Base-by-base conservation (phyloP, 306 rosid species). In the Carpinus viminea region DNA sequence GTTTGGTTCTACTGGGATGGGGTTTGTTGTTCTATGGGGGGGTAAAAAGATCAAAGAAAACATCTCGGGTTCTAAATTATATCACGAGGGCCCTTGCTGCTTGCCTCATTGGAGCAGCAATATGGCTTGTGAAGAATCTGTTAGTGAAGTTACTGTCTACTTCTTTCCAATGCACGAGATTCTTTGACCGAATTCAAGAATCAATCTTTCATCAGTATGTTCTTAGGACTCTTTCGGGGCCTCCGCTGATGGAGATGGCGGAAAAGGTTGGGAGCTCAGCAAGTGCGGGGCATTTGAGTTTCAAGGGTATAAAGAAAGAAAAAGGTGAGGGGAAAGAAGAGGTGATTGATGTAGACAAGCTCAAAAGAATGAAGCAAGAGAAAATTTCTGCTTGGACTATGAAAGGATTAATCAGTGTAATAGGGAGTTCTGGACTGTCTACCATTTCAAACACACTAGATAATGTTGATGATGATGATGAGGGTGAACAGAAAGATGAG, bases 371-470 rank as follows among this genome's bases (percentile, higher is more conserved):
- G 91, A 92, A 88, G 74, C 92, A 84, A 73, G 95, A 78, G 77
- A 92, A 82, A 38, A 83, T 94, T 83, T 94, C 97, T 54, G 92
- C 96, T 85, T 94, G 93, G 97, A 94, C 98, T 5, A 87, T 94
- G 93, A 92, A 81, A 83, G 93, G 91, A 20, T 84, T 94, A 75
- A 75, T 92, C 76, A 78, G 85, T 85, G 97, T 88, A 47, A 87
- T 94, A 24, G 81, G 85, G 41, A 81, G 81, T 70, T 88, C 97
- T 28, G 90, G 98, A 17, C 65, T 94, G 79, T 87, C 98, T 60
- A 91, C 91, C 60, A 85, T 91, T 46, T 85, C 91, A 57, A 78
- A 86, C 71, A 51, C 94, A n/a, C 85, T 87, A 0, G 86, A 85
- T 46, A 69, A 74, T 24, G 55, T 73, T 21, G 75, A 86, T 3